A percentile compares a stretch with the other conserved stretches of the same genome.
These are phyloP conservation scores for Solanum appendiculatum DNA, from an alignment of 257 asterid species.

Conservation along the genomic window DNA sequence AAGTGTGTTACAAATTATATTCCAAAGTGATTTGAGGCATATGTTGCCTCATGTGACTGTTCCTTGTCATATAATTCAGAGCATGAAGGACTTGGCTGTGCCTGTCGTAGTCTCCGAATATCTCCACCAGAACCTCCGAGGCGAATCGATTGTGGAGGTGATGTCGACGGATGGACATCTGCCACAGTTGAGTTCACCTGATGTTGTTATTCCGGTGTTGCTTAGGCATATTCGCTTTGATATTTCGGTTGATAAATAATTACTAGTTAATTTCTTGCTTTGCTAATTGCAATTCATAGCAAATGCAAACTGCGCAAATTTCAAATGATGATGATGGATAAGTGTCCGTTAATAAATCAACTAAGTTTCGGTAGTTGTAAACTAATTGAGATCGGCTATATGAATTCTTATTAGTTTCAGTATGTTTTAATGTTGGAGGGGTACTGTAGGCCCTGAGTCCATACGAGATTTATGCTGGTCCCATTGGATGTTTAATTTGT, in stretches of 20 bases:
- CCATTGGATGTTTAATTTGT: neutral
- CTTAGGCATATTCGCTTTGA: conserved; percentile 50
- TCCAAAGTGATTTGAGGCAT: conserved; percentile 51
- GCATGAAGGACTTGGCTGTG: conserved; percentile 76
- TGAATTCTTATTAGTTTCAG: neutral
- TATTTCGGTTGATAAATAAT: conserved; percentile 9
- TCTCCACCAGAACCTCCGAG: conserved; percentile 58
- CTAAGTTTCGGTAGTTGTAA: neutral
- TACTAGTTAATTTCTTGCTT: neutral
- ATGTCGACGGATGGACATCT: conserved; percentile 78
- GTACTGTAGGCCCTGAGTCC: neutral
- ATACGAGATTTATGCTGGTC: neutral
- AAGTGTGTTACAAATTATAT: conserved; percentile 48
- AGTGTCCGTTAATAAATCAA: neutral
- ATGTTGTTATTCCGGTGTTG: conserved; percentile 51
- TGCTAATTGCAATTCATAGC: neutral
- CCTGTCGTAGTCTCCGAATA: conserved; percentile 72
- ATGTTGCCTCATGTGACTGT: conserved; percentile 34
- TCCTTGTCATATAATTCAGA: conserved; percentile 79
- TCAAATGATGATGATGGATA: neutral
- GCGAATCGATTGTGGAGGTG: conserved; percentile 64
- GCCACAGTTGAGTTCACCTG: conserved; percentile 83
- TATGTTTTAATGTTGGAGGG: neutral
- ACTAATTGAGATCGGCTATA: neutral
- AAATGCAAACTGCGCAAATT: neutral